Evolutionary conservation across 306 rosid genomes (phyloP), one percentile per base, ranked within the genome.

Genomic region (Senna siamea): DNA sequence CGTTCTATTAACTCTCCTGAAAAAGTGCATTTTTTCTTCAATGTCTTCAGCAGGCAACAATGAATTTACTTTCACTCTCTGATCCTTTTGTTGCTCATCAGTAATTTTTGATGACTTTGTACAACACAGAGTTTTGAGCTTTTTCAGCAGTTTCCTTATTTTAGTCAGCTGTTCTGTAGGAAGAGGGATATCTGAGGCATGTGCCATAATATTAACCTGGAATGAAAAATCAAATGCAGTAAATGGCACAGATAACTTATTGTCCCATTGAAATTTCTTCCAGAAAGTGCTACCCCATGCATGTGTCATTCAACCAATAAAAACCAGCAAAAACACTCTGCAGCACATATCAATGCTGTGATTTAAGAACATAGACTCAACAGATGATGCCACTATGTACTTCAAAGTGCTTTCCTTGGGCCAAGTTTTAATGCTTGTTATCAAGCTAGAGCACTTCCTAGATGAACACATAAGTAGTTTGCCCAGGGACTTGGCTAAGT

Each of bases 191-290:
- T 95, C 97, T 19, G 87, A 74, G 72, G 88, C 77, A 73, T 95
- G 88, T 59, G 92, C 92, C 98, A 95, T 82, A 74, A 95, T 83
- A 79, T 88, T 89, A 76, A 95, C 96, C 99, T 95, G 93, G 80
- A 76, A 73, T 65, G 28, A 80, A 56, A 83, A 50, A 73, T 48
- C 65, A 59, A 50, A 74, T 40, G 30, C 14, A 56, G 69, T 66
- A 46, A 76, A 78, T 63, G 66, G 17, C 75, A 81, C 35, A 19
- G 40, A 54, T 71, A 60, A 69, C 72, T 37, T 30, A 51, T 22
- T 67, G 59, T 70, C 66, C 18, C n/a, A 70, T 30, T 17, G 19
- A 44, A 73, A 47, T 52, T 57, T 41, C 35, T 48, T 4, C 35
- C 19, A 40, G 26, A 6, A 62, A 23, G 76, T 47, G 32, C 72